Evolutionary conservation across 257 asterid species (phyloP), one percentile per base, ranked within the genome.

Genomic region (Schizonepeta tenuifolia): DNA sequence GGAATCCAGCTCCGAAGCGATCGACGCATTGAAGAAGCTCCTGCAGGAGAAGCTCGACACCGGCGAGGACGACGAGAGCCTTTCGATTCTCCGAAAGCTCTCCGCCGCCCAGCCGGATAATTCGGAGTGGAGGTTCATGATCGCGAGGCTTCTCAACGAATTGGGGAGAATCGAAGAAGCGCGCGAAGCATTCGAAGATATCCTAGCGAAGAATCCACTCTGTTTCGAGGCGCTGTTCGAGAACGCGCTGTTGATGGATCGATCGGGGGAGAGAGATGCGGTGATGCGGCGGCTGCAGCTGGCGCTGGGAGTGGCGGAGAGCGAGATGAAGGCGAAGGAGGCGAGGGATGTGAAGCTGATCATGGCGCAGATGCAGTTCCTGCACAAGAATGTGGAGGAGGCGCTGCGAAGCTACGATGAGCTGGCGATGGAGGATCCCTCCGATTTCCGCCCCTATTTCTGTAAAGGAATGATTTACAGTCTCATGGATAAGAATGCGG

Each of bases 381-480:
- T 93, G 77, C 97, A 85, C 69, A 89, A 86, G 90, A 85, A 87
- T 54, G 89, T 89, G 49, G 98, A 89, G 43, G 97, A 85, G 65
- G 98, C 98, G 1, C 73, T 93, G 82, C 75, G 43, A 78, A 90
- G 84, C 57, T 93, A 85, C n/a, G 98, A 91, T 2, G 91, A 81
- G 78, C 89, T 93, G 15, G 84, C 65, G 51, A 83, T 67, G 58
- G 97, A 93, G 79, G 97, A 89, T 65, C 92, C 96, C 0, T 80
- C 87, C 24, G 97, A 93, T 86, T 93, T 90, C 66, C 83, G 97
- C 77, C 96, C 98, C 0, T 89, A 85, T 71, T 93, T 93, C 56
- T 93, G 97, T 55, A 93, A 86, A 86, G 98, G 98, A 56, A 81
- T 90, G 95, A 87, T 93, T 15, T 90, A 68, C 69, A 89, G 90